Evolutionary conservation across 176 grass and related monocot genomes (phyloP), one percentile per base, ranked within the genome.

Genomic region (Oryza australiensis): DNA sequence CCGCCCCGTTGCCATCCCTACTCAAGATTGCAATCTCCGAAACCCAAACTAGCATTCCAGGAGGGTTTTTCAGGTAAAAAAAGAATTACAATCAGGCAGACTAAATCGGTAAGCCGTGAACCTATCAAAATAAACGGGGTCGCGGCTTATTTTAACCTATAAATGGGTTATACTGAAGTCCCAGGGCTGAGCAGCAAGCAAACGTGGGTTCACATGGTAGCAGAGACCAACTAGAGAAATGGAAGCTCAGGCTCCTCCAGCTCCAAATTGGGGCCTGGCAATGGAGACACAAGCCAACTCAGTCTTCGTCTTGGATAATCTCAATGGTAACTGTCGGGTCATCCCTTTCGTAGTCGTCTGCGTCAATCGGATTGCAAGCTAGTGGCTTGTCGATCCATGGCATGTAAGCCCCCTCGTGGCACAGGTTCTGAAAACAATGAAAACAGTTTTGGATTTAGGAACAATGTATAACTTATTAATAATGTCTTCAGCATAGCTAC

Each of bases 371-470:
- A 73, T 90, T 63, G 35, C 77, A 78, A 2, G 81, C 73, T 65
- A 86, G 80, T 1, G 82, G 64, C 59, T 88, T 92, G 71, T 87
- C 28, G 29, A 90, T 69, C 93, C 93, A 95, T 46, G 92, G 89
- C 81, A 89, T 89, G 78, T 89, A 89, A 5, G 92, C 89, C 71
- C 89, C 92, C 9, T 94, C 87, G 63, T 94, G 92, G 80, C 89
- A 92, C 43, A 92, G 85, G 26, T 92, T 94, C 92, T 94, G 81
- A 77, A 82, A 24, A 86, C n/a, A 63, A 18, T 42, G 5, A 3
- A 3, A 38, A 29, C 10, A 74, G 23, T 30, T 22, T 35, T 24
- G 4, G 49, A 0, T 77, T 77, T 70, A 77, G 48, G 28, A 34
- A 22, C 22, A 68, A 37, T 1, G 9, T 40, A 40, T 23, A 79